Evolutionary conservation across 495 filamentous ascomycete species (phyloP).

Genomic region (Glonium stellatum): DNA sequence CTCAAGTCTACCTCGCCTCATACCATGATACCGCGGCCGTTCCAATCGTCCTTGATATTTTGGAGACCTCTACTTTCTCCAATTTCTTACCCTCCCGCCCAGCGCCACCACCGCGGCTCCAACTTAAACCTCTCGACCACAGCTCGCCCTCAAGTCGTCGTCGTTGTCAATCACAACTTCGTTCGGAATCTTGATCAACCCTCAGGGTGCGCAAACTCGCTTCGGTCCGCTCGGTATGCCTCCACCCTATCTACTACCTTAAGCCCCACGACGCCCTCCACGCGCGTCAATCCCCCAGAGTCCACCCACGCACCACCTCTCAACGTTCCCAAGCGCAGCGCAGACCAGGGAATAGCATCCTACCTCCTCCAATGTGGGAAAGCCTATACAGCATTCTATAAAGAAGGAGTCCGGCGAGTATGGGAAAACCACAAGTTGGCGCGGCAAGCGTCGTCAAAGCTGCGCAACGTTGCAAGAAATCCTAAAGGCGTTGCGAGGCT

Average conservation of each 20-base stretch:
- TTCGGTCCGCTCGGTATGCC: not conserved
- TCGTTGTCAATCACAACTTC: too few species aligned
- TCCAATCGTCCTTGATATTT: too few species aligned
- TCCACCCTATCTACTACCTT: not conserved
- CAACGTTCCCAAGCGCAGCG: constrained; percentile 41
- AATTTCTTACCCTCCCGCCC: not conserved
- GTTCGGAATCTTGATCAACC: not conserved
- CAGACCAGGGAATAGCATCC: constrained; percentile 35
- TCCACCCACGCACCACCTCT: constrained; percentile 55
- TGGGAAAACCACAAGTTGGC: constrained; percentile 48
- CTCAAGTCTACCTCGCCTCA: too few species aligned
- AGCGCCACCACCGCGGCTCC: not conserved
- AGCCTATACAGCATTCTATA: constrained; percentile 74
- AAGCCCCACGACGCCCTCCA: not conserved
- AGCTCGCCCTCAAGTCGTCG: not conserved
- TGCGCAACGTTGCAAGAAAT: constrained; percentile 27
- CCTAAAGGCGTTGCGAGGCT: too few species aligned
- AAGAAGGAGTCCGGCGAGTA: constrained; percentile 68
- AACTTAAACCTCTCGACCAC: not conserved
- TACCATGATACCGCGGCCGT: too few species aligned
- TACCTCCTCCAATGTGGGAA: constrained; percentile 49
- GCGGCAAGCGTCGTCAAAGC: constrained; percentile 36
- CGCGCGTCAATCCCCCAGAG: constrained; percentile 49
- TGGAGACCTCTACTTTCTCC: too few species aligned
- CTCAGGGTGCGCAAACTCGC: not conserved